Base-by-base conservation (phyloP, 805 yeast species). In the Zygosaccharomyces bailii region DNA sequence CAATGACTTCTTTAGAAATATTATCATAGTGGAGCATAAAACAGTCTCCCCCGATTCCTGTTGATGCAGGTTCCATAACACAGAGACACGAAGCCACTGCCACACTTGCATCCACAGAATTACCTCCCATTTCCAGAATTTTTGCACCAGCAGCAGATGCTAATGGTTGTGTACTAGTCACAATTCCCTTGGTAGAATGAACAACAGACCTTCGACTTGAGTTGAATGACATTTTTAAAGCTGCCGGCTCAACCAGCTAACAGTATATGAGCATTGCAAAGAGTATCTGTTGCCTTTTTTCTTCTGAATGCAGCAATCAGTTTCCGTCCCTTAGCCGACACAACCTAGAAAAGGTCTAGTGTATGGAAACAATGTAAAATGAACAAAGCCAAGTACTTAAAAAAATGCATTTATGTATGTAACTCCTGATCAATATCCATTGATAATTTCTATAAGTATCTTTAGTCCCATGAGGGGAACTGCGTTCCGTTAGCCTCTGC, bases 81-180 rank as follows among this genome's bases (percentile, higher is more conserved):
- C 78, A 68, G 5, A 80, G 60, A 3, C 76, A 77, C 2, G 83
- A 82, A 4, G 79, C 69, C 2, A 76, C 75, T 0, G 85, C 84
- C 17, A 79, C 76, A 9, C 79, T 74, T 10, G 84, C 84, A 54
- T 80, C 85, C 11, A 79, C 79, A 49, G 81, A 76, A 59, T 86
- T 86, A 4, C 95, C 93, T 3, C 95, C 93, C 48, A 69, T 67
- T 18, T 76, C 79, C 21, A 86, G 71, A 27, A 85, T 76, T 57
- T 74, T 73, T 24, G 82, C 61, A 3, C 88, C 90, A 0, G 89
- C 91, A 1, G 85, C 79, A 42, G 79, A 78, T 25, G 93, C 95
- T 39, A 82, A 63, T 2, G 91, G 86, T 63, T 86, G 93, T 0
- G 90, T 71, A 1, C 89, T 80, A 1, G 86, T 75, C 2, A 38